Percentiles rank a stretch among this genome's conserved stretches.
phyloP scores from a whole-genome alignment of 2,329 filamentous ascomycete genomes.

The Apiospora sp. region DNA sequence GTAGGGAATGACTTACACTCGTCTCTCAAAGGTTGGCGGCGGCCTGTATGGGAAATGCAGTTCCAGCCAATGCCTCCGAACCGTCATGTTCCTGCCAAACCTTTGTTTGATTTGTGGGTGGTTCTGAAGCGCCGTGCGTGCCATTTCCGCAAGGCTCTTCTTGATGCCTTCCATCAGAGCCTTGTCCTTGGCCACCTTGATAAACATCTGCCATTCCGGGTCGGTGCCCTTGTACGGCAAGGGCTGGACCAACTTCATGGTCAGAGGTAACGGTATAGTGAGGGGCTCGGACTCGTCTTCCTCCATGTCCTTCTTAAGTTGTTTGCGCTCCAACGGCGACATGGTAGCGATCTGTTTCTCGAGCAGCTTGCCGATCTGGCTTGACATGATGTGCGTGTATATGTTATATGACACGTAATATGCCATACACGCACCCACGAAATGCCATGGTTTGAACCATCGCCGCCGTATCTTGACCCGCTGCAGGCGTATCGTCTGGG shows the following conservation, averaged over 20 bases:
- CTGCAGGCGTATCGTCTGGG: slow-evolving; percentile 38
- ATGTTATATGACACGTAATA: slow-evolving; percentile 49
- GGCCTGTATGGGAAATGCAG: slow-evolving; percentile 66
- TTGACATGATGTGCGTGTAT: slow-evolving; percentile 55
- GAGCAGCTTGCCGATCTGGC: slow-evolving; percentile 52
- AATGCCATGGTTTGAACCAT: slow-evolving; percentile 36
- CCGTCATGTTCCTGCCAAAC: slow-evolving; percentile 56
- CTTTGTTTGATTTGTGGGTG: slow-evolving; percentile 52
- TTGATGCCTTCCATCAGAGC: slow-evolving; percentile 56
- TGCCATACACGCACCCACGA: slow-evolving; percentile 38
- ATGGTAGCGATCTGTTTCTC: slow-evolving; percentile 52
- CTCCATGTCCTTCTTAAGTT: slow-evolving; percentile 46
- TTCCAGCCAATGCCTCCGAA: slow-evolving; percentile 66
- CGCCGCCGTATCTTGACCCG: slow-evolving; percentile 39
- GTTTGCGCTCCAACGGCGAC: slow-evolving; percentile 53
- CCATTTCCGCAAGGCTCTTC: slow-evolving; percentile 43
- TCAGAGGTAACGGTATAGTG: slow-evolving; percentile 71
- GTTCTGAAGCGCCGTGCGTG: slow-evolving; percentile 51
- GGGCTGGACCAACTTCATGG: slow-evolving; percentile 56
- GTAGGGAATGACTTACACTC: slow-evolving; percentile 58
- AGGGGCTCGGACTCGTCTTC: slow-evolving; percentile 53
- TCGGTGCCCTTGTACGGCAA: slow-evolving; percentile 62
- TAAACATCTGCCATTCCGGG: slow-evolving; percentile 70
- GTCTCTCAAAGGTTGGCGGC: slow-evolving; percentile 65
- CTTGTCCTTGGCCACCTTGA: slow-evolving; percentile 63